phyloP scores from a whole-genome alignment of 129 eudicot genomes.

The Chrysanthemum lavandulifolium region DNA sequence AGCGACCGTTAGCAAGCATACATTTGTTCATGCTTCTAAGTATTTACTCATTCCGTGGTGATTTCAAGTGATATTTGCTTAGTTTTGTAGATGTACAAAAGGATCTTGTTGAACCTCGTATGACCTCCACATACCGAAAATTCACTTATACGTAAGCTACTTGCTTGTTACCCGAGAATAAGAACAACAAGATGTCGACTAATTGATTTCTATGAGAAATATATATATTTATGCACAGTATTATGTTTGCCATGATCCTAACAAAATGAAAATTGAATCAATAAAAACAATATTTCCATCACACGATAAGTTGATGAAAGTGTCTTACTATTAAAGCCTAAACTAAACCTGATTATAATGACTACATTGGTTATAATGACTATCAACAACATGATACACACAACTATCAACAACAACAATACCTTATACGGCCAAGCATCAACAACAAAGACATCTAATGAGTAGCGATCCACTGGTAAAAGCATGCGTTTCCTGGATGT shows the following conservation, averaged over 20 bases:
- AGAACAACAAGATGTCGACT: background rate
- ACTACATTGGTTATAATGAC: background rate
- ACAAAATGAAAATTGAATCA: too few species aligned
- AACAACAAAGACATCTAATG: slow-evolving; percentile 95
- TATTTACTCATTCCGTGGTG: slow-evolving; percentile 95
- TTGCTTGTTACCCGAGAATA: background rate
- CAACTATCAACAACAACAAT: slow-evolving; percentile 11
- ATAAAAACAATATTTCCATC: too few species aligned
- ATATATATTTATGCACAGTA: too few species aligned
- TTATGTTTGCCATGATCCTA: too few species aligned
- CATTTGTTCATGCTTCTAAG: slow-evolving; percentile 97
- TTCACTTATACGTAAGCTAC: slow-evolving; percentile 5
- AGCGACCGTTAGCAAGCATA: slow-evolving; percentile 86
- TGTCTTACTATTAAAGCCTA: background rate
- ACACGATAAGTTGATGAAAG: too few species aligned
- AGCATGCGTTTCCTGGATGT: slow-evolving; percentile 98
- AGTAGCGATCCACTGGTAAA: slow-evolving; percentile 97
- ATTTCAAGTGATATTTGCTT: slow-evolving; percentile 87
- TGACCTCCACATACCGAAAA: slow-evolving; percentile 73
- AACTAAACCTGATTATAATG: background rate
- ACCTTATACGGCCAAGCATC: slow-evolving; percentile 98
- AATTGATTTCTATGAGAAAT: too few species aligned
- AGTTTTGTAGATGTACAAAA: slow-evolving; percentile 78
- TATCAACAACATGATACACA: background rate
- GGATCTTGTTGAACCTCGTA: slow-evolving; percentile 79